Percentiles rank a stretch among this genome's conserved stretches.
Conservation (phyloP, 2,329 filamentous ascomycete species). For the Ilyonectria mors-panacis region DNA sequence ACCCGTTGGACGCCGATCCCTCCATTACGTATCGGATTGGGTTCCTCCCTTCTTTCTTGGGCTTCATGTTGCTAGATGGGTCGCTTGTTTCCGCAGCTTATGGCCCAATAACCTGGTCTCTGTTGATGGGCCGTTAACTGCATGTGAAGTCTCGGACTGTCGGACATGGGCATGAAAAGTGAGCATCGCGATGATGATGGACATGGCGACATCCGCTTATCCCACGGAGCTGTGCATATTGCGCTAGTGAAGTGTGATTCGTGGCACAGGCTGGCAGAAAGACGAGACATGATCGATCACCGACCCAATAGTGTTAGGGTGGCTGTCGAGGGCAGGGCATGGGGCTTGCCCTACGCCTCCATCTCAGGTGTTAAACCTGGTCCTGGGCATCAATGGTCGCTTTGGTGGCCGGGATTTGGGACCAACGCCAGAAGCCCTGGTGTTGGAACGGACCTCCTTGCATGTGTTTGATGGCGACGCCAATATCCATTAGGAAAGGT, state of each 20-base stretch:
- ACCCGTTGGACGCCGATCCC: background rate
- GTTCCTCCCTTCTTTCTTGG: background rate
- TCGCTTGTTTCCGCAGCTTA: background rate
- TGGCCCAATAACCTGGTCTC: background rate
- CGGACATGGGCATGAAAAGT: background rate
- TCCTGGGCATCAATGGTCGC: background rate
- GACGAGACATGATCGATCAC: background rate
- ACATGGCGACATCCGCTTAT: background rate
- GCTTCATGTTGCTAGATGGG: background rate
- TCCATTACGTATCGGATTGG: background rate
- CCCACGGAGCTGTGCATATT: background rate
- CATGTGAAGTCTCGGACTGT: background rate
- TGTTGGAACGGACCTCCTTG: background rate
- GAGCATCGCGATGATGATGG: background rate
- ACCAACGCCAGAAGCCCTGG: background rate
- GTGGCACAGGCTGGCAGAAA: background rate
- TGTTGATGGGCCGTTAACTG: background rate
- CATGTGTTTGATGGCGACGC: background rate
- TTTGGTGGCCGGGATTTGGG: background rate
- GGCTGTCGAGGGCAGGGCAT: background rate
- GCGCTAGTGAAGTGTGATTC: background rate
- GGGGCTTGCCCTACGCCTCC: constrained; percentile 2
- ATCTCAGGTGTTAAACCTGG: background rate
- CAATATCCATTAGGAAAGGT: background rate
- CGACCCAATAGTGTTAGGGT: background rate